Base-by-base conservation (phyloP, 1,284 basidiomycete species). In the Sporisorium exsertum region DNA sequence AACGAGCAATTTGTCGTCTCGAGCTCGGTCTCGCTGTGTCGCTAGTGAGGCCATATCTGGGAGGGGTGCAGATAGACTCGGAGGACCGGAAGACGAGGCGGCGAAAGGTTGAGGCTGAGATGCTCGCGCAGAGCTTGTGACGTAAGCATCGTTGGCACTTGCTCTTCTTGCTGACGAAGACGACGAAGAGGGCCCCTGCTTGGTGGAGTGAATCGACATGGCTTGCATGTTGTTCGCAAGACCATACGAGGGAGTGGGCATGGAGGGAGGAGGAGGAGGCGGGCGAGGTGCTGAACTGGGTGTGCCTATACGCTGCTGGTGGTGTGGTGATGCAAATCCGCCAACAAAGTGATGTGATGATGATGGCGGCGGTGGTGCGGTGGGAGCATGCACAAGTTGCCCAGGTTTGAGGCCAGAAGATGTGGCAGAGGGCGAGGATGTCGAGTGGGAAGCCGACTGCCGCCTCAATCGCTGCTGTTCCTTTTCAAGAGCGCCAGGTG, bases 1-100 rank as follows among this genome's bases (percentile, higher is more conserved):
- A 18, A 95, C 86, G 74, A 90, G 90, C 53, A 89, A 87, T 0
- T 87, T 81, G 0, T 91, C 90, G 78, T 91, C 90, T 67, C 88
- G 58, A 2, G 81, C 79, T 8, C 59, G 56, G 18, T 85, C 77
- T 0, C 80, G 70, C 35, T 72, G 67, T 15, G 54, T 27, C 0
- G 58, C 68, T n/a, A 86, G 67, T 6, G 81, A 58, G 2, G 60
- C 53, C 42, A 80, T 57, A 50, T 85, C 83, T 20, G 84, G 79
- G 9, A 85, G 43, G 2, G 83, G 78, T 20, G 76, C 64, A 18
- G 73, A 70, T 37, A 84, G 66, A 29, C 60, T 57, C 2, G 74
- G 75, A 2, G 64, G 64, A n/a, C 58, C 52, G 8, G 57, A 43
- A 5, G 69, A 47, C 7, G 53, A 18, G 24, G 58, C 33, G 2